phyloP scores from a whole-genome alignment of 2,329 filamentous ascomycete species.

The Paecilomyces sp. region DNA sequence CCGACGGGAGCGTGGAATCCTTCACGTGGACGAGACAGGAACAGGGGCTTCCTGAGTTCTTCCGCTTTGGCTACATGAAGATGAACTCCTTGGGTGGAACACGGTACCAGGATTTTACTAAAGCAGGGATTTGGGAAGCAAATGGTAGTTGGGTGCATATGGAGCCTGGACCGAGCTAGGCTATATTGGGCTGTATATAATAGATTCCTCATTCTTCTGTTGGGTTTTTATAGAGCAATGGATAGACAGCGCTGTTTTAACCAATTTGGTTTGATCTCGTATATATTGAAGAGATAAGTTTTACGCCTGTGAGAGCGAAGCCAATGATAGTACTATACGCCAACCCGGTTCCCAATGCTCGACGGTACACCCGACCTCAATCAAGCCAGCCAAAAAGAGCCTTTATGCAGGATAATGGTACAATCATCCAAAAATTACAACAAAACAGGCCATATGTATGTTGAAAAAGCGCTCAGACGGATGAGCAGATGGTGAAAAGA shows the following conservation, averaged over 20 bases:
- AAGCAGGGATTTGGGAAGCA: constrained; percentile 22
- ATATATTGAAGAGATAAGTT: background rate
- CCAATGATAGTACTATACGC: background rate
- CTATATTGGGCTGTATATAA: background rate
- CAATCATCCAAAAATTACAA: background rate
- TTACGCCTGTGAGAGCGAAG: background rate
- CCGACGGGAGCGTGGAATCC: constrained; percentile 17
- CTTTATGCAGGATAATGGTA: background rate
- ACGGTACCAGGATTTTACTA: constrained; percentile 35
- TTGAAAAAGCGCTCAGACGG: background rate
- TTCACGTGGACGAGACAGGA: constrained; percentile 29
- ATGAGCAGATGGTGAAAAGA: background rate
- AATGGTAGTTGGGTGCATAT: constrained; percentile 15
- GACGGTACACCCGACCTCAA: background rate
- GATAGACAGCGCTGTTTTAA: background rate
- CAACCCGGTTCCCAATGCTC: background rate
- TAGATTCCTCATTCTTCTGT: background rate
- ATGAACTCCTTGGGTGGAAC: constrained; percentile 25
- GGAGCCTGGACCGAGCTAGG: constrained; percentile 2
- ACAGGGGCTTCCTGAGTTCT: constrained; percentile 29
- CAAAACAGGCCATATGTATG: background rate
- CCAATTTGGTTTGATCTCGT: background rate
- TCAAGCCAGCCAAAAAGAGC: background rate
- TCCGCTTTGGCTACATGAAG: constrained; percentile 37
- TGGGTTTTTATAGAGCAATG: background rate